Evolutionary conservation across 768 basidiomycete genomes (phyloP).

Genomic region (Trametes elegans): DNA sequence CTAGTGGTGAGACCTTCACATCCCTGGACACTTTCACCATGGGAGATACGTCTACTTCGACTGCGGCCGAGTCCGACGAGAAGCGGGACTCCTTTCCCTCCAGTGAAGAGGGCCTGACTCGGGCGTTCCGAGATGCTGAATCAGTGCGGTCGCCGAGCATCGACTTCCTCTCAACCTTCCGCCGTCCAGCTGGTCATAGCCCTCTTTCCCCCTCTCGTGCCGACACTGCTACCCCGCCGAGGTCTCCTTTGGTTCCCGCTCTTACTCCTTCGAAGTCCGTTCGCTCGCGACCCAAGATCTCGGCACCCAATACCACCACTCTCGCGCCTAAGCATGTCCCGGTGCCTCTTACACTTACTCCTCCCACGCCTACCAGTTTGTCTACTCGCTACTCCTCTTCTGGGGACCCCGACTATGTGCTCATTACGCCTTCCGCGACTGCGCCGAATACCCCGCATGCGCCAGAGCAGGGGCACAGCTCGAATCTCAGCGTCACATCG

Average conservation of each 20-base stretch:
- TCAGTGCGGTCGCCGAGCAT: constrained; percentile 28
- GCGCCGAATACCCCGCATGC: constrained; percentile 2
- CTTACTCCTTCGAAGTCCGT: constrained; percentile 9
- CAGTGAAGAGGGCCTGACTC: constrained; percentile 19
- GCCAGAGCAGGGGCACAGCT: not conserved
- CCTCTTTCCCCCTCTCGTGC: constrained; percentile 1
- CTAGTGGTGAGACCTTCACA: constrained; percentile 13
- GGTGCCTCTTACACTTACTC: constrained; percentile 23
- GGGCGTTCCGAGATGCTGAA: constrained; percentile 27
- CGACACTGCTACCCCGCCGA: not conserved
- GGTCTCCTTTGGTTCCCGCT: constrained; percentile 7
- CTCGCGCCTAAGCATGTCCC: constrained; percentile 24
- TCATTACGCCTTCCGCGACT: constrained; percentile 19
- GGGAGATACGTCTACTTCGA: constrained; percentile 4
- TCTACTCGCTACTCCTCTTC: constrained; percentile 9
- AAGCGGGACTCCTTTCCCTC: constrained; percentile 12
- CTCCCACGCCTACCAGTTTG: constrained; percentile 18
- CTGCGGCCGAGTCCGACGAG: constrained; percentile 13
- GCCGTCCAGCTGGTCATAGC: constrained; percentile 12
- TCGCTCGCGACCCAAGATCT: constrained; percentile 24
- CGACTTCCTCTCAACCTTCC: constrained; percentile 28
- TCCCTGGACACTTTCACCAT: constrained; percentile 10
- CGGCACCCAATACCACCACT: constrained; percentile 27
- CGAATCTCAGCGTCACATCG: constrained; percentile 4
- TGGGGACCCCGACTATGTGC: constrained; percentile 18